Evolutionary conservation across 2,329 filamentous ascomycete genomes (phyloP).

Genomic region (Cercospora sp.): DNA sequence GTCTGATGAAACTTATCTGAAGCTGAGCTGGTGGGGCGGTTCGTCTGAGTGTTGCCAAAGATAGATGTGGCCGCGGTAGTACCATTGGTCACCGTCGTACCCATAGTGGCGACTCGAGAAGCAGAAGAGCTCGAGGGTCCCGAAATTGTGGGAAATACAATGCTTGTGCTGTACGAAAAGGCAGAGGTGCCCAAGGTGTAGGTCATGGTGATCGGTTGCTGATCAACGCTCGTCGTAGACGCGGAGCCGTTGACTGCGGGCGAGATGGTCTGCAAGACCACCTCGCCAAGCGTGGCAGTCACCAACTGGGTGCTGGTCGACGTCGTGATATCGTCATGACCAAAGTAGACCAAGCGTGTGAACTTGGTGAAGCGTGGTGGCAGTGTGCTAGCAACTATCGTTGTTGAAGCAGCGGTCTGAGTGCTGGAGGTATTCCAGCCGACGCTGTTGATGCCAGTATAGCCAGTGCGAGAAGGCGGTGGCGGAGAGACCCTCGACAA

Average conservation of each 20-base stretch:
- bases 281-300: slow-evolving; percentile 31
- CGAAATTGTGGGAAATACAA: neutral
- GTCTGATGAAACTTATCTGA: slow-evolving; percentile 2
- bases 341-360: slow-evolving; percentile 31
- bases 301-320: slow-evolving; percentile 31
- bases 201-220: slow-evolving; percentile 1
- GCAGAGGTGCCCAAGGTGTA: slow-evolving; percentile 1
- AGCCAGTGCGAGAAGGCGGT: slow-evolving; percentile 21
- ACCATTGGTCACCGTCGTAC: neutral
- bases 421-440: slow-evolving; percentile 34
- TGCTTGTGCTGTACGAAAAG: slow-evolving; percentile 17
- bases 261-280: slow-evolving; percentile 20
- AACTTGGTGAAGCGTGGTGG: slow-evolving; percentile 25
- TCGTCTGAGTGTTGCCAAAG: neutral
- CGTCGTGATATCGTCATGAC: slow-evolving; percentile 31
- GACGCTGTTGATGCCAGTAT: slow-evolving; percentile 29
- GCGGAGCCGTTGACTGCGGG: slow-evolving; percentile 4
- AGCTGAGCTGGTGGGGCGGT: neutral
- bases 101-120: neutral
- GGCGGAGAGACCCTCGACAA: slow-evolving; percentile 24
- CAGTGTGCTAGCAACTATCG: neutral
- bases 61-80: neutral
- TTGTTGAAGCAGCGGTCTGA: slow-evolving; percentile 3
- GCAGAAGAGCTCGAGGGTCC: neutral
- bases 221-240: neutral